Percentiles rank a stretch among this genome's conserved stretches.
Evolutionary conservation across 306 rosid species (phyloP).

Genomic region (Cucumis melo): DNA sequence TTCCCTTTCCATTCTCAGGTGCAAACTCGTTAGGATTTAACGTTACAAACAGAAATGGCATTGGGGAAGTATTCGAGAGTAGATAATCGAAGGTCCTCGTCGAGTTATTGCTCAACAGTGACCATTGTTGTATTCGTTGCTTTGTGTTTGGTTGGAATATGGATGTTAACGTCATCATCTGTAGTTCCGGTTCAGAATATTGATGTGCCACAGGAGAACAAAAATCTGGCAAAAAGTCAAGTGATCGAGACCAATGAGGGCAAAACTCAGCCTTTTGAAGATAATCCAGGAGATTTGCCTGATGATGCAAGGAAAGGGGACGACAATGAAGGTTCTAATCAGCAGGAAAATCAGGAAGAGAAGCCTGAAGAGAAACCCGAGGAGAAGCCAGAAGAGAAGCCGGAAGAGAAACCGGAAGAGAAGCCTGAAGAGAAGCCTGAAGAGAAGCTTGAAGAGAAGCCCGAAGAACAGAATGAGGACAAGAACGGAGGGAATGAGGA

Average conservation of each 20-base stretch:
- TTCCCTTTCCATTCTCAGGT: background rate
- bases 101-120: conserved; percentile 73
- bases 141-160: conserved; percentile 72
- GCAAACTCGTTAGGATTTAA: background rate
- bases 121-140: conserved; percentile 81
- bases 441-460: conserved; percentile 22
- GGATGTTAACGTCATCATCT: conserved; percentile 93
- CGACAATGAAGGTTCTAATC: conserved; percentile 16
- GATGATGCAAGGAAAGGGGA: conserved; percentile 61
- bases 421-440: conserved; percentile 14
- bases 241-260: conserved; percentile 20
- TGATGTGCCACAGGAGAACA: conserved; percentile 43
- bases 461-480: conserved; percentile 12
- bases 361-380: conserved; percentile 13
- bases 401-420: conserved; percentile 15
- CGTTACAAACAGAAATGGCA: conserved; percentile 39
- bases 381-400: conserved; percentile 16
- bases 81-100: conserved; percentile 46
- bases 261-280: conserved; percentile 51
- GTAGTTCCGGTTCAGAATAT: conserved; percentile 62
- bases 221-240: conserved; percentile 32
- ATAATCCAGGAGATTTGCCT: conserved; percentile 57
- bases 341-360: conserved; percentile 17
- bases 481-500: conserved; percentile 15
- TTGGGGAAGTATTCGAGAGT: conserved; percentile 51